Conservation (phyloP, 1,284 basidiomycete genomes). For the Coniophora puteana region DNA sequence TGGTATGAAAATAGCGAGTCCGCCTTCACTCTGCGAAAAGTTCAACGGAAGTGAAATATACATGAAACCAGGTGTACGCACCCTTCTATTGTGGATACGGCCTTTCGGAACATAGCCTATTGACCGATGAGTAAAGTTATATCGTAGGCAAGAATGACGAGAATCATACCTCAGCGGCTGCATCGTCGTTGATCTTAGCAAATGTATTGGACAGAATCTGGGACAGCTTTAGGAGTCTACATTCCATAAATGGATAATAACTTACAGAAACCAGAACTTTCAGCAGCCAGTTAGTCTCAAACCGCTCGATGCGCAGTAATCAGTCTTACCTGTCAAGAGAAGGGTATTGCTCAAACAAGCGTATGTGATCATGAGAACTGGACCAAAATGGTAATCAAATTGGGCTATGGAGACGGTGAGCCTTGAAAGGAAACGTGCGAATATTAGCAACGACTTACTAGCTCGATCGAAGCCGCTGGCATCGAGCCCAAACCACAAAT, state of each 20-base stretch:
- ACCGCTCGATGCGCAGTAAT: slow-evolving; percentile 6
- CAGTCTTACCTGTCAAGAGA: slow-evolving; percentile 64
- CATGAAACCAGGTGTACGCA: slow-evolving; percentile 22
- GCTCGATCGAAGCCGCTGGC: slow-evolving; percentile 79
- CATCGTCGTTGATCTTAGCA: slow-evolving; percentile 87
- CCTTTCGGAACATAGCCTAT: slow-evolving; percentile 89
- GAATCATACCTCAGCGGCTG: slow-evolving; percentile 72
- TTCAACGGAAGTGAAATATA: slow-evolving; percentile 20
- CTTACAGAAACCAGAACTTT: slow-evolving; percentile 76
- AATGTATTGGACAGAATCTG: slow-evolving; percentile 94
- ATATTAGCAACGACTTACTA: slow-evolving; percentile 47
- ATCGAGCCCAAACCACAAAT: slow-evolving; percentile 88
- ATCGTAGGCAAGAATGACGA: neutral
- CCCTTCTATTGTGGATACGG: slow-evolving; percentile 90
- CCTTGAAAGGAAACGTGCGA: neutral
- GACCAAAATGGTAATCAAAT: slow-evolving; percentile 85
- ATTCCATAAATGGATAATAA: slow-evolving; percentile 7
- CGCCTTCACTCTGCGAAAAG: slow-evolving; percentile 62
- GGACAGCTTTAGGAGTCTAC: slow-evolving; percentile 9
- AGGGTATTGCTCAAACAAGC: slow-evolving; percentile 87
- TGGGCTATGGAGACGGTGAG: slow-evolving; percentile 37
- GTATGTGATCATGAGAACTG: slow-evolving; percentile 83
- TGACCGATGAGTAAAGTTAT: slow-evolving; percentile 6
- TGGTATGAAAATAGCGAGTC: slow-evolving; percentile 93
- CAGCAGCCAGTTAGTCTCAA: slow-evolving; percentile 4